These are phyloP conservation scores for Iris macrosiphon DNA, from an alignment of 106 monocot species.

Conservation along the genomic window DNA sequence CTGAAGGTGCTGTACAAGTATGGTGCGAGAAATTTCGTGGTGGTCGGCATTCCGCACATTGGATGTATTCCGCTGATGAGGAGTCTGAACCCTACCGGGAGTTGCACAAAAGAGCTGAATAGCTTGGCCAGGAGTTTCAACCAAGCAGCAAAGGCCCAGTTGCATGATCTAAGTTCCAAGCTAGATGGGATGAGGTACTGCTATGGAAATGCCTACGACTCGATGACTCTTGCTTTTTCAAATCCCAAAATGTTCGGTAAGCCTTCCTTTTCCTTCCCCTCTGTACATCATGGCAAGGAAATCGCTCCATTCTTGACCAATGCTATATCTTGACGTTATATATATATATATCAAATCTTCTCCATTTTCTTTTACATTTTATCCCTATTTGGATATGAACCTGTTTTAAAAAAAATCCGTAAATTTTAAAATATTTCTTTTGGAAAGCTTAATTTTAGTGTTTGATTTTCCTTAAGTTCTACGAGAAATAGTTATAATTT, in stretches of 20 bases:
- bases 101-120: constrained; percentile 21
- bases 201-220: constrained; percentile 10
- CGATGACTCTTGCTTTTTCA: not conserved
- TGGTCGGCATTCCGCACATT: constrained; percentile 12
- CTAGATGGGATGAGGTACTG: constrained; percentile 30
- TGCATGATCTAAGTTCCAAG: constrained; percentile 15
- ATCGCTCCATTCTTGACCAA: too few relatives aligned
- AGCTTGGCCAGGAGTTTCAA: constrained; percentile 15
- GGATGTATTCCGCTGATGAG: constrained; percentile 26
- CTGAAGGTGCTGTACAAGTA: constrained; percentile 22
- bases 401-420: too few relatives aligned
- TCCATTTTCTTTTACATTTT: too few relatives aligned
- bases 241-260: constrained; percentile 5
- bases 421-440: too few relatives aligned
- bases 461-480: too few relatives aligned
- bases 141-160: not conserved
- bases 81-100: constrained; percentile 7
- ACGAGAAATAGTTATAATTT: too few relatives aligned
- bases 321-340: too few relatives aligned
- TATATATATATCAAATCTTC: too few relatives aligned
- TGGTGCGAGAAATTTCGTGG: constrained; percentile 34
- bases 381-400: too few relatives aligned
- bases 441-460: too few relatives aligned
- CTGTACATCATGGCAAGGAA: not conserved
- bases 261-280: not conserved